Conservation (phyloP, 495 filamentous ascomycete genomes). For the Neurospora cerealis region DNA sequence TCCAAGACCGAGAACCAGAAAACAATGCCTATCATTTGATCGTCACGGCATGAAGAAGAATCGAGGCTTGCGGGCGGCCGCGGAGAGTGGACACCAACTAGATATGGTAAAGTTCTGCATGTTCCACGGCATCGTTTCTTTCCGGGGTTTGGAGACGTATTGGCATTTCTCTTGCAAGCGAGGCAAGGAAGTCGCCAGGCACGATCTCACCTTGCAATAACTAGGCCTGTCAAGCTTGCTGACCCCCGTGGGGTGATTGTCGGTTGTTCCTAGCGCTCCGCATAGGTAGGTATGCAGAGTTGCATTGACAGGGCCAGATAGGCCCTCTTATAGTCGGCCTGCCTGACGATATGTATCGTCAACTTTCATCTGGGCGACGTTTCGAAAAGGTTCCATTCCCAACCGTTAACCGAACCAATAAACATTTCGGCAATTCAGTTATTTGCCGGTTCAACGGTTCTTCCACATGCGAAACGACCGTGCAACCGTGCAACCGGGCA, state of each 20-base stretch:
- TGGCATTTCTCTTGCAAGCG: neutral
- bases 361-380: no score
- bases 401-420: neutral
- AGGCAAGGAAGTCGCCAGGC: neutral
- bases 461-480: neutral
- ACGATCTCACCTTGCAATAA: neutral
- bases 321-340: no score
- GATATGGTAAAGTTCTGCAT: neutral
- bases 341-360: no score
- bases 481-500: no score
- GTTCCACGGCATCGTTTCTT: neutral
- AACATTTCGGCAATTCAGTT: neutral
- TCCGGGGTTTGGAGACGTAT: neutral
- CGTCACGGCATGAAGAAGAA: neutral
- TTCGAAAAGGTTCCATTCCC: neutral
- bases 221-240: neutral
- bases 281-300: neutral
- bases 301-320: neutral
- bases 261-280: neutral
- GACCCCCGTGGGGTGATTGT: neutral
- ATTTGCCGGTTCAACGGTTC: neutral
- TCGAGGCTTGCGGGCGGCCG: neutral
- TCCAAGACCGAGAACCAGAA: neutral
- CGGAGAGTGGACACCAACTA: neutral
- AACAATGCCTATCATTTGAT: neutral